A percentile compares a stretch with the other conserved stretches of the same genome.
Conservation (phyloP, 345 rosid species). For the Hibiscus mutabilis region DNA sequence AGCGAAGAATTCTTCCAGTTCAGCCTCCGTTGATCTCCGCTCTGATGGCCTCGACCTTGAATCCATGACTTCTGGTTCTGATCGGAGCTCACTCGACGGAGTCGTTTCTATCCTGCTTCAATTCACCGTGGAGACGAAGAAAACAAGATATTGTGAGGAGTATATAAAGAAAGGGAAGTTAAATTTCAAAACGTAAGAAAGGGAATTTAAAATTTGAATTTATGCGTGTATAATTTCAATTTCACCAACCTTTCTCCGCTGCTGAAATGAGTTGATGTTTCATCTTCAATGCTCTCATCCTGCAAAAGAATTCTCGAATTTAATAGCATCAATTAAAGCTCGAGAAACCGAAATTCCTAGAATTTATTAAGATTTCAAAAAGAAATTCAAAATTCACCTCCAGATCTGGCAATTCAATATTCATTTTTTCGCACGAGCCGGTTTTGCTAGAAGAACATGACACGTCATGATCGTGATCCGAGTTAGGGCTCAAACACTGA, state of each 20-base stretch:
- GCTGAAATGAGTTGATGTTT: conserved; percentile 41
- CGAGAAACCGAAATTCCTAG: conserved; percentile 19
- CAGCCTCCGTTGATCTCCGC: conserved; percentile 30
- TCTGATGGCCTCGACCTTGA: conserved; percentile 25
- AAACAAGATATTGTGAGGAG: neutral
- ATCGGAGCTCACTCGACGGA: conserved; percentile 29
- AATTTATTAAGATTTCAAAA: neutral
- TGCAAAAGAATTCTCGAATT: conserved; percentile 18
- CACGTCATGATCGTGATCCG: conserved; percentile 17
- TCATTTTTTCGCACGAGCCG: conserved; percentile 31
- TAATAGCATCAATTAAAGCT: conserved; percentile 22
- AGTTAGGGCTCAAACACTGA: conserved; percentile 23
- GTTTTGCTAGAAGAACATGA: conserved; percentile 50
- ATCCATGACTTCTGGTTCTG: conserved; percentile 29
- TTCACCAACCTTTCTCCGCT: conserved; percentile 28
- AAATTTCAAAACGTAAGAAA: neutral
- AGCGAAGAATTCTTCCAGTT: conserved; percentile 61
- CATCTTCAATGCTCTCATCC: conserved; percentile 46
- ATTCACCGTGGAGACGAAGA: neutral
- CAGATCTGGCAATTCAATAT: conserved; percentile 38
- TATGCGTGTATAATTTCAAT: no score
- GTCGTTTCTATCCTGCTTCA: conserved; percentile 31
- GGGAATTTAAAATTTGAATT: conserved; percentile 21
- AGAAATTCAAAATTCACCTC: conserved; percentile 24
- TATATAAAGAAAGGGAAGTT: neutral